Evolutionary conservation across 495 filamentous ascomycete species (phyloP), one percentile per base, ranked within the genome.

Genomic region (Bombardia bombarda): DNA sequence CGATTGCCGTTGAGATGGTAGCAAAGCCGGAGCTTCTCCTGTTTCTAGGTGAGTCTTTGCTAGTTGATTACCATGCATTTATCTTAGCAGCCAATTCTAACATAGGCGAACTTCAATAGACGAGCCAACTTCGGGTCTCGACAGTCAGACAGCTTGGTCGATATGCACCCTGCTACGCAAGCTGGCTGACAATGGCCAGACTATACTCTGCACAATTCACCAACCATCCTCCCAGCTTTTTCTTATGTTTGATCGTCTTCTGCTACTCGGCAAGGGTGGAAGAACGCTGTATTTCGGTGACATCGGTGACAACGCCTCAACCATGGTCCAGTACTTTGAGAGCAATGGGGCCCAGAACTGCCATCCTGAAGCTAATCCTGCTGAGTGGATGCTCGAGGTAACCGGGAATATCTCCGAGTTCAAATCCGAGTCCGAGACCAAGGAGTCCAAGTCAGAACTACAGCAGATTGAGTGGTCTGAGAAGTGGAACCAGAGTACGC

Each of bases 1-100:
- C 90, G 4, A 95, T 96, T 46, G 90, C 85, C 46, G 90, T 96
- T 12, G 90, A 96, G 56, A 67, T 96, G 2, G 90, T 86, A 1
- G 87, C 90, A 7, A 92, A 89, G 53, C 90, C 90, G 0, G 79
- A 78, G 39, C 70, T 90, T 0, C 38, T 87, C 3, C 74, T 88
- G 47, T 88, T 88, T 57, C 60, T 87, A 14, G n/a, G n/a, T n/a
- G n/a, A n/a, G n/a, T n/a, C n/a, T n/a, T n/a, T n/a, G n/a, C n/a
- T n/a, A n/a, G n/a, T n/a, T n/a, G n/a, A n/a, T n/a, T n/a, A n/a
- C n/a, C n/a, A n/a, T n/a, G n/a, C n/a, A n/a, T n/a, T n/a, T n/a
- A n/a, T n/a, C n/a, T n/a, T n/a, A n/a, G n/a, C n/a, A n/a, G n/a
- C n/a, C n/a, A n/a, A n/a, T n/a, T n/a, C n/a, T n/a, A n/a, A n/a